Conservation (phyloP, 2,329 filamentous ascomycete species). For the Xylariaceae sp. region DNA sequence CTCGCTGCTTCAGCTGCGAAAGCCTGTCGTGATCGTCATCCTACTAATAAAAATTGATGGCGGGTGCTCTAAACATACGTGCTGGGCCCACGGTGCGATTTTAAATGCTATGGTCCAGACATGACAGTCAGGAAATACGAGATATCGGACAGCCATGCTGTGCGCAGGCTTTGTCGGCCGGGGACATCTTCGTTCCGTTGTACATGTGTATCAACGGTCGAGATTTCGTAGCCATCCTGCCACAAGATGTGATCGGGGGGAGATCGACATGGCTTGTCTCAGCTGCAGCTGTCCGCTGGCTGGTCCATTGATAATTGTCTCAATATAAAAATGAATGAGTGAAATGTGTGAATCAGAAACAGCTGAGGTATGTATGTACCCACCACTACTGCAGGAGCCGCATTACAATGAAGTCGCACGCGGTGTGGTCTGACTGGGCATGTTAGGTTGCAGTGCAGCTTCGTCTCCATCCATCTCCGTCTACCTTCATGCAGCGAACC, state of each 20-base stretch:
- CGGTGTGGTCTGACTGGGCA: background rate
- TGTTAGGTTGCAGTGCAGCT: constrained; percentile 13
- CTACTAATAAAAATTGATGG: background rate
- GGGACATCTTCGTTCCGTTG: constrained; percentile 11
- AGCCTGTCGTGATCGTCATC: too few relatives aligned
- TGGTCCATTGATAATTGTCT: background rate
- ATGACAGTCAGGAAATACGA: constrained; percentile 2
- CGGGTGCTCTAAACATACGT: too few relatives aligned
- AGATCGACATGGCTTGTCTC: constrained; percentile 9
- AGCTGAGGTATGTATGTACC: constrained; percentile 4
- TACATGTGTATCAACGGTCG: constrained; percentile 7
- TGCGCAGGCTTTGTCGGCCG: constrained; percentile 5
- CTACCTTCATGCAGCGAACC: constrained; percentile 1
- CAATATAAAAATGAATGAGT: background rate
- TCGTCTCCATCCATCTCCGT: constrained; percentile 1
- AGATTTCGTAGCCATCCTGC: background rate
- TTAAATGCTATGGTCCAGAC: too few relatives aligned
- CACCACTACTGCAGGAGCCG: constrained; percentile 23
- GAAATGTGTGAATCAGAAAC: constrained; percentile 12
- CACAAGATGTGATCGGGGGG: background rate
- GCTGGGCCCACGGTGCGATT: too few relatives aligned
- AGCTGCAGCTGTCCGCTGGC: constrained; percentile 15
- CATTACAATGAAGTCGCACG: constrained; percentile 19
- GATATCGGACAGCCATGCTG: constrained; percentile 14
- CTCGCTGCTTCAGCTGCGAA: background rate